Base-by-base conservation (phyloP, 495 filamentous ascomycete species). In the Parathielavia appendiculata region DNA sequence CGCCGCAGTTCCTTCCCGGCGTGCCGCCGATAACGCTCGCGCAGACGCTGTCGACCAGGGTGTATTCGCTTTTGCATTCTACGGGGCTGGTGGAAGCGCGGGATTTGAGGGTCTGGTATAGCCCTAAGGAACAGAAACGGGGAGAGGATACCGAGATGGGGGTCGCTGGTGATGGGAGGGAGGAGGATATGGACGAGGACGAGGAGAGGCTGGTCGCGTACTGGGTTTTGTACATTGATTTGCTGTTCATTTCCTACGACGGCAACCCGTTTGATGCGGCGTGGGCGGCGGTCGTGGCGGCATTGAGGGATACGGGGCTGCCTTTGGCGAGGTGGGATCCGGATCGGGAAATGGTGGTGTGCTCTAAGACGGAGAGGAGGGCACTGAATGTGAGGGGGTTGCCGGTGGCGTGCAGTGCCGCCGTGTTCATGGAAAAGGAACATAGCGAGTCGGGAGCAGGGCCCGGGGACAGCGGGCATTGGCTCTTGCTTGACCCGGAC, bases 221-320 rank as follows among this genome's bases (percentile, higher is more conserved):
- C 69, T 98, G 92, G 92, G 84, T 86, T 11, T 83, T 98, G 4
- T 96, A 96, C 65, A 91, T 98, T 59, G 91, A 96, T 71, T 71
- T 95, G 23, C 80, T 96, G 67, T 89, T 95, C 68, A 85, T 97
- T 54, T 92, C 90, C 0, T 81, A 95, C 14, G 92, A 95, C 51
- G 92, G 92, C 0, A 95, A 92, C 66, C 81, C 89, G 14, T 91
- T 97, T 63, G 92, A 97, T 61, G 87, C 86, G 3, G 89, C 89
- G 0, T 97, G 92, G 92, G 80, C 84, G 0, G 84, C 90, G 13
- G 79, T 96, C 5, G 61, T 96, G 38, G 86, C 90, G 20, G 93
- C 93, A n/a, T 73, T 98, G 51, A 76, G 77, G 23, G 82, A 92
- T 71, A 92, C 89, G 3, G 80, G 76, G 54, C 70, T 98, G n/a